Conservation (phyloP, 257 asterid genomes). For the Solanum paucissectum region DNA sequence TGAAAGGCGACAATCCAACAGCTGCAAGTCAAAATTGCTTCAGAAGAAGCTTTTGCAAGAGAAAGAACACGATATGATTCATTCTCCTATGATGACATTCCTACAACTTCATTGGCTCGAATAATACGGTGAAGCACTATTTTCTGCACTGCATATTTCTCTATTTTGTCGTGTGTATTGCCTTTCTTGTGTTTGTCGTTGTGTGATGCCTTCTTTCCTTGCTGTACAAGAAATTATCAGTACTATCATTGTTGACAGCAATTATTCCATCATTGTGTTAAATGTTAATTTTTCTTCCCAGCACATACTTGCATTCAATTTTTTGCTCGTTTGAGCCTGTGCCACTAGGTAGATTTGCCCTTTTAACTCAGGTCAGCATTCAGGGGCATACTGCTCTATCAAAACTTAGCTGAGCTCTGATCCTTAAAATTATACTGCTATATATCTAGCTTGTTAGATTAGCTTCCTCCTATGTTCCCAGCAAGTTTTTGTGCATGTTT, state of each 20-base stretch:
- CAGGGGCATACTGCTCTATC: neutral
- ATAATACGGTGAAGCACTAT: constrained; percentile 42
- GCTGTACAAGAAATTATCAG: neutral
- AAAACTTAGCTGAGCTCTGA: neutral
- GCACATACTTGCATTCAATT: neutral
- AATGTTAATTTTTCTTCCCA: neutral
- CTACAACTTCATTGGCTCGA: constrained; percentile 62
- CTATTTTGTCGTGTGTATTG: neutral
- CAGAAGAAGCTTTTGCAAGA: constrained; percentile 72
- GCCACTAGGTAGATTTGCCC: neutral
- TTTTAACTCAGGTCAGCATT: neutral
- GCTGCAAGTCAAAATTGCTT: constrained; percentile 66
- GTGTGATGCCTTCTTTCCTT: neutral
- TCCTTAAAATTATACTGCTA: neutral
- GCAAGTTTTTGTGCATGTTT: neutral
- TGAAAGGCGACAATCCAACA: constrained; percentile 46
- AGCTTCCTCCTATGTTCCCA: neutral
- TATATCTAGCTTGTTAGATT: neutral
- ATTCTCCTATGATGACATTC: constrained; percentile 57
- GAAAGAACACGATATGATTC: constrained; percentile 76
- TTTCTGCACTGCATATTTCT: neutral
- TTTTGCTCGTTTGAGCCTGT: neutral
- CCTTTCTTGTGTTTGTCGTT: neutral
- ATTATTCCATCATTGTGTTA: neutral
- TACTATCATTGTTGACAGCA: neutral